A percentile compares a stretch with the other conserved stretches of the same genome.
phyloP scores from a whole-genome alignment of 2,329 filamentous ascomycete genomes.

The Xylogone sp. region DNA sequence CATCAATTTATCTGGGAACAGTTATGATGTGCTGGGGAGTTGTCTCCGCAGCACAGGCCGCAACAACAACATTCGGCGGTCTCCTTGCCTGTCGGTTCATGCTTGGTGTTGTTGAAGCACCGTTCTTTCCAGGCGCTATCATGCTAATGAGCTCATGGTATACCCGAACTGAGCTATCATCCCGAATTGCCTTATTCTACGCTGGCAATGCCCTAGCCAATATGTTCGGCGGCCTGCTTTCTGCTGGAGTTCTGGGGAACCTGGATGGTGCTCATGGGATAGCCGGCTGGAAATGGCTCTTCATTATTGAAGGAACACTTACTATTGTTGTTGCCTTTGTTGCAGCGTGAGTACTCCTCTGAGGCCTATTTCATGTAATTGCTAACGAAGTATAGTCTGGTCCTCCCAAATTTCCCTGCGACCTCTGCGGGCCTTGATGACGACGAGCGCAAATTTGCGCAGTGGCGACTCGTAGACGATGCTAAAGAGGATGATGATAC shows the following conservation, averaged over 20 bases:
- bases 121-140: constrained; percentile 46
- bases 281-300: constrained; percentile 50
- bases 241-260: constrained; percentile 42
- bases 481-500: constrained; percentile 41
- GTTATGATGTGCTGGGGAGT: constrained; percentile 34
- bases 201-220: constrained; percentile 31
- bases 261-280: constrained; percentile 44
- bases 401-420: constrained; percentile 50
- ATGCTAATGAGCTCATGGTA: constrained; percentile 46
- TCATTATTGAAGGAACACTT: constrained; percentile 40
- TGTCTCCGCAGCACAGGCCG: constrained; percentile 41
- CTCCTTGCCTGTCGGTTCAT: constrained; percentile 46
- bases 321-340: constrained; percentile 33
- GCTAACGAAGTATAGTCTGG: constrained; percentile 15
- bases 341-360: constrained; percentile 16
- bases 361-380: not conserved
- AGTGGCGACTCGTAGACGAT: constrained; percentile 47
- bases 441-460: constrained; percentile 49
- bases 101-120: constrained; percentile 44
- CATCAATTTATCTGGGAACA: constrained; percentile 38
- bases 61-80: constrained; percentile 36
- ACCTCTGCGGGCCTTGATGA: constrained; percentile 48
- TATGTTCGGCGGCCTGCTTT: constrained; percentile 42
- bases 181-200: constrained; percentile 33
- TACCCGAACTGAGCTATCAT: constrained; percentile 37